These are phyloP conservation scores for Ocimum tenuiflorum DNA, from an alignment of 257 asterid genomes.

Conservation along the genomic window DNA sequence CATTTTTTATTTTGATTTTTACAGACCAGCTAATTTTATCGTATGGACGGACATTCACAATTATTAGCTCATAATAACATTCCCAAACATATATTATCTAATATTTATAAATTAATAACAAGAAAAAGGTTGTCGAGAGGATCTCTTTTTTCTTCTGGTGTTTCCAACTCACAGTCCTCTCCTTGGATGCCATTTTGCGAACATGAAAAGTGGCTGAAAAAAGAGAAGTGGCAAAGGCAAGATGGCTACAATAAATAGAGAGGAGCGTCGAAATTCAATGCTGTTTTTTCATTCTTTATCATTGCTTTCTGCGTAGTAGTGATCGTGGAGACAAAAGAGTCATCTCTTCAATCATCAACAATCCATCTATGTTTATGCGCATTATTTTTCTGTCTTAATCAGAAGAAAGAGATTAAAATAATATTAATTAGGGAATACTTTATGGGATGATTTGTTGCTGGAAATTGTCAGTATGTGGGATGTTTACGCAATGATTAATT, in stretches of 20 bases:
- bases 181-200: slow-evolving; percentile 40
- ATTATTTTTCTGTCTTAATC: slow-evolving; percentile 29
- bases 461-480: slow-evolving; percentile 12
- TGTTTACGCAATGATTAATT: not conserved
- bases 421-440: too few relatives aligned
- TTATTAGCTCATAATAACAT: too few relatives aligned
- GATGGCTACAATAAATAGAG: slow-evolving; percentile 18
- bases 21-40: not conserved
- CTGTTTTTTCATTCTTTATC: slow-evolving; percentile 4
- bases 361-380: not conserved
- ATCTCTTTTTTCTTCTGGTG: too few relatives aligned
- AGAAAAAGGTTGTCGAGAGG: too few relatives aligned
- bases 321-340: slow-evolving; percentile 60
- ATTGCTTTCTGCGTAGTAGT: slow-evolving; percentile 29
- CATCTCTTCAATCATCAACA: slow-evolving; percentile 36
- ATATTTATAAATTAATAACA: too few relatives aligned
- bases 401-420: not conserved
- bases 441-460: not conserved
- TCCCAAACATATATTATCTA: too few relatives aligned
- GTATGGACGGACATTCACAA: not conserved
- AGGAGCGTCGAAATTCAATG: slow-evolving; percentile 46
- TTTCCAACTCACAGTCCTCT: slow-evolving; percentile 30
- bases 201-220: slow-evolving; percentile 31
- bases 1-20: not conserved
- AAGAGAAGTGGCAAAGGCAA: slow-evolving; percentile 3